Conservation (phyloP, 805 yeast species). For the Cyberlindnera amylophila region DNA sequence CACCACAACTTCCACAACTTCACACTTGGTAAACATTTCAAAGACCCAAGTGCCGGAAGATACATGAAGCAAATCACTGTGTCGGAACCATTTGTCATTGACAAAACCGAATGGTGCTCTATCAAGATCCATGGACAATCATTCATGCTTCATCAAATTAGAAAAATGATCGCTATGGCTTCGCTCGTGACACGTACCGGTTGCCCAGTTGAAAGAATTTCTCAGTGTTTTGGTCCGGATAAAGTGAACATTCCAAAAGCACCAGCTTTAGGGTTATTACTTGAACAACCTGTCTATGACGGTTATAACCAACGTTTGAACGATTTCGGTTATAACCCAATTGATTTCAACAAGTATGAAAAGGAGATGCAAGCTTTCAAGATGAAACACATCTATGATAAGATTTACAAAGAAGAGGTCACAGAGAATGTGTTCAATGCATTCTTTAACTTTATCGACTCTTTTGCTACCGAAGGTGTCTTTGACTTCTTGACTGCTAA, state of each 20-base stretch:
- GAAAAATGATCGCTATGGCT: slow-evolving; percentile 98
- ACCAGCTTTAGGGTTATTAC: slow-evolving; percentile 86
- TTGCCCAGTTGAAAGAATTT: slow-evolving; percentile 71
- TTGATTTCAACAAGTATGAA: slow-evolving; percentile 64
- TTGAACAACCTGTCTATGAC: slow-evolving; percentile 90
- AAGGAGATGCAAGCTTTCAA: slow-evolving; percentile 81
- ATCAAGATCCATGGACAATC: slow-evolving; percentile 97
- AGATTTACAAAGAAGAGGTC: slow-evolving; percentile 86
- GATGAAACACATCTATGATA: slow-evolving; percentile 83
- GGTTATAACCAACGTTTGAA: slow-evolving; percentile 70
- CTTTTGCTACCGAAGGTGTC: slow-evolving; percentile 57
- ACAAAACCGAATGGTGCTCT: slow-evolving; percentile 94
- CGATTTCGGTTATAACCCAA: slow-evolving; percentile 71
- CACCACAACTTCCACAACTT: slow-evolving; percentile 91
- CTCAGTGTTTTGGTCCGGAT: slow-evolving; percentile 68
- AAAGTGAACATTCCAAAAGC: slow-evolving; percentile 94
- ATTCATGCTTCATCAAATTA: slow-evolving; percentile 95
- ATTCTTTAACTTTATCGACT: slow-evolving; percentile 86
- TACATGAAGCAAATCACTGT: slow-evolving; percentile 77
- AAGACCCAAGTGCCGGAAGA: slow-evolving; percentile 81
- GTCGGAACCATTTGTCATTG: slow-evolving; percentile 85
- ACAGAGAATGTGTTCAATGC: slow-evolving; percentile 86
- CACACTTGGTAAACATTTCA: slow-evolving; percentile 75
- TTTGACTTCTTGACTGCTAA: slow-evolving; percentile 40
- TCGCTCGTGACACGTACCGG: slow-evolving; percentile 82